phyloP scores from a whole-genome alignment of 2,329 filamentous ascomycete genomes.

The Talaromyces sp. region DNA sequence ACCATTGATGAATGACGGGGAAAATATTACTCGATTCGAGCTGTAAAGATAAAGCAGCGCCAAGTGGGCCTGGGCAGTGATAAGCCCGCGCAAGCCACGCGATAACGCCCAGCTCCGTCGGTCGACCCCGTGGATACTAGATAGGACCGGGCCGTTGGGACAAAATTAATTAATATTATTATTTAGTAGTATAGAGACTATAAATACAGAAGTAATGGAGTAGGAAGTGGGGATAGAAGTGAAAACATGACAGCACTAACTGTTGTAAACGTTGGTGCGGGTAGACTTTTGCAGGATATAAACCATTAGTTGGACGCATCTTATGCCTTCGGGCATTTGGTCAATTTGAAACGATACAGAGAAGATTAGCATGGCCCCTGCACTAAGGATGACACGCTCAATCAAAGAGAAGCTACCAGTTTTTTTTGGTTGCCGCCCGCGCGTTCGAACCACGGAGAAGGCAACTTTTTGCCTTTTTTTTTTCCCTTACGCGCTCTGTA shows the following conservation, averaged over 20 bases:
- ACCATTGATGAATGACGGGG: neutral
- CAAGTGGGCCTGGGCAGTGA: neutral
- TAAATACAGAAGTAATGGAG: too few species aligned
- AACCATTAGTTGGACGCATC: slow-evolving; percentile 6
- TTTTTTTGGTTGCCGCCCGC: slow-evolving; percentile 45
- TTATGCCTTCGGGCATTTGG: slow-evolving; percentile 49
- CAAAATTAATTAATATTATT: too few species aligned
- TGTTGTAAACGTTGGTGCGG: too few species aligned
- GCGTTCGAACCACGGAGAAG: neutral
- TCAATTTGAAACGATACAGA: slow-evolving; percentile 66
- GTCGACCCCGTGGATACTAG: neutral
- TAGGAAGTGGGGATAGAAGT: too few species aligned
- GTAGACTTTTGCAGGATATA: slow-evolving; percentile 13
- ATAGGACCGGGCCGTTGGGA: too few species aligned
- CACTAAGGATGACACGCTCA: slow-evolving; percentile 93
- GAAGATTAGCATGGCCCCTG: slow-evolving; percentile 79
- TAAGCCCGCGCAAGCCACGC: neutral
- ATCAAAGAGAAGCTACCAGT: slow-evolving; percentile 70
- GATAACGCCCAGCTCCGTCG: neutral
- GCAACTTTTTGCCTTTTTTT: neutral
- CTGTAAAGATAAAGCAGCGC: neutral
- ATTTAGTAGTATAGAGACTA: too few species aligned
- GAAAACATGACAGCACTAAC: too few species aligned
- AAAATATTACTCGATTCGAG: neutral
- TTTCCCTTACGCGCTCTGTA: neutral